These are phyloP conservation scores for Biscogniauxia mediterranea DNA, from an alignment of 2,329 filamentous ascomycete genomes.

Conservation along the genomic window DNA sequence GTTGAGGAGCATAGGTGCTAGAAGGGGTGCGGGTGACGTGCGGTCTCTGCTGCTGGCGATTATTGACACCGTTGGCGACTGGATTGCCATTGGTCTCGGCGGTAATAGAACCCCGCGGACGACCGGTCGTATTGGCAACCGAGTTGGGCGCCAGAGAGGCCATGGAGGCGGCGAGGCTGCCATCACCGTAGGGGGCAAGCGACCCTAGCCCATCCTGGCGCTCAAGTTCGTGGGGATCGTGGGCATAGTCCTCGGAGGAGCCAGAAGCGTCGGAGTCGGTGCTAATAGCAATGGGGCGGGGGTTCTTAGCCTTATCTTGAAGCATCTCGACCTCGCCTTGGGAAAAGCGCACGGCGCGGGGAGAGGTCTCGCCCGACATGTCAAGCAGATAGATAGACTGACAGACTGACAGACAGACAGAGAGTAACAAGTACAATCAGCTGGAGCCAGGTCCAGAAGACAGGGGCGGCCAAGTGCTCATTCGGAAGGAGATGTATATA, in stretches of 20 bases:
- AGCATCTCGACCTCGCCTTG: conserved; percentile 46
- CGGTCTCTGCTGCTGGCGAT: conserved; percentile 63
- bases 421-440: conserved; percentile 14
- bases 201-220: conserved; percentile 48
- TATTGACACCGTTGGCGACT: conserved; percentile 32
- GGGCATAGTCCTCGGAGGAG: conserved; percentile 45
- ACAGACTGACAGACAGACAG: background rate
- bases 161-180: conserved; percentile 40
- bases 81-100: conserved; percentile 28
- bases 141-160: conserved; percentile 42
- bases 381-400: conserved; percentile 6
- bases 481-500: conserved; percentile 3
- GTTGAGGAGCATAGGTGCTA: conserved; percentile 71
- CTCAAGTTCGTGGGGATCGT: conserved; percentile 47
- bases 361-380: conserved; percentile 47
- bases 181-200: conserved; percentile 44
- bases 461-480: conserved; percentile 6
- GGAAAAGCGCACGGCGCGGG: conserved; percentile 57
- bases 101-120: conserved; percentile 39
- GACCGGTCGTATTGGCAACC: conserved; percentile 40
- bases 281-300: conserved; percentile 37
- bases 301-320: conserved; percentile 42
- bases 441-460: conserved; percentile 24
- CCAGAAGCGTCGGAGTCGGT: conserved; percentile 50
- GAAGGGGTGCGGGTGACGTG: conserved; percentile 72